Base-by-base conservation (phyloP, 768 basidiomycete species). In the Panus rudis region DNA sequence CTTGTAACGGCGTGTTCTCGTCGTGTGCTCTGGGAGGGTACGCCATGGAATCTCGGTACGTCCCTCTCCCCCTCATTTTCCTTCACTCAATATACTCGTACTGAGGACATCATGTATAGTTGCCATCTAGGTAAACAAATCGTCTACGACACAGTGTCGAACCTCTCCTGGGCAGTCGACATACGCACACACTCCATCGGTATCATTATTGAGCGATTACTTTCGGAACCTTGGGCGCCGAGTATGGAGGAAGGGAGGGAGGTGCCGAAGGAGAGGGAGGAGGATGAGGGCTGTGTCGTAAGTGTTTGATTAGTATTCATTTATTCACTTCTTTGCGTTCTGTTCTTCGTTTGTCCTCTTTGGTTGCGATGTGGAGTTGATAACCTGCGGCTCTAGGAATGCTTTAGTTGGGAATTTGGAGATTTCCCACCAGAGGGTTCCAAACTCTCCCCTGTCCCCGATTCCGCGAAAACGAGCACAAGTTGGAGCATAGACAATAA, bases 71-170 rank as follows among this genome's bases (percentile, higher is more conserved):
- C n/a, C 32, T 0, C 10, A 26, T 41, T 43, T 41, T 39, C 45
- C 27, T 44, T 17, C 41, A 30, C 34, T 33, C 27, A 8, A 39
- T 16, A 4, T 6, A 6, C 35, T 22, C 33, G 22, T 11, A 14
- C 11, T 17, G 27, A 41, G 17, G 28, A 8, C 17, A 62, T 35
- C 16, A 37, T 17, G 34, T 21, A 37, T 35, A 84, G 81, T 41
- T 96, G 94, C 57, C 94, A 94, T 60, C 73, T 87, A 1, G 94
- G 94, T 10, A 75, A 76, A 58, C 76, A 81, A 2, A 88, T 96
- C 50, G 60, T 93, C 33, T 98, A 93, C 62, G 94, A 99, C 58
- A 94, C 93, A 0, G 91, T 97, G 16, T 76, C 80, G 2, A 79
- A 89, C 53, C 68, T 84, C 3, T 79, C 82, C 3, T 99, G 94